A percentile compares a stretch with the other conserved stretches of the same genome.
These are phyloP conservation scores for Tranzscheliella williamsii DNA, from an alignment of 1,284 basidiomycete species.

Conservation along the genomic window DNA sequence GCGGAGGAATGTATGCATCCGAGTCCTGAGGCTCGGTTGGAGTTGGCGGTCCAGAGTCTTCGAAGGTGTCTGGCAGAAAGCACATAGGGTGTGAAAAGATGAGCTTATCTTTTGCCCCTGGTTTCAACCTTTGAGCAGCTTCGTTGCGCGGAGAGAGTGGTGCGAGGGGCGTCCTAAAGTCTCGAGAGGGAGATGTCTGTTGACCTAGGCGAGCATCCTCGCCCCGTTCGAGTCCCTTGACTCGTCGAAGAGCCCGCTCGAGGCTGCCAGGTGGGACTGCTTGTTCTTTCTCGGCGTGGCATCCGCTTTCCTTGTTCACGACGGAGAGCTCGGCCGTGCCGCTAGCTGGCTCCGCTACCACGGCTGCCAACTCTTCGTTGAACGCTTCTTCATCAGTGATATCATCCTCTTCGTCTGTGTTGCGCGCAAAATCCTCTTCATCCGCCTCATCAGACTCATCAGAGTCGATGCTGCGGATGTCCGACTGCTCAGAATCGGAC, in stretches of 20 bases:
- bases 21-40: conserved; percentile 19
- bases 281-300: too few species aligned
- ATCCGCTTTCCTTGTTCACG: too few species aligned
- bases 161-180: not conserved
- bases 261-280: too few species aligned
- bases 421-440: conserved; percentile 3
- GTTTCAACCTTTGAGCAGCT: conserved; percentile 4
- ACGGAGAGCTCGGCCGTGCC: too few species aligned
- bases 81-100: conserved; percentile 36
- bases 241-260: too few species aligned
- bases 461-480: conserved; percentile 1
- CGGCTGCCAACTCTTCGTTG: too few species aligned
- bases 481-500: not conserved
- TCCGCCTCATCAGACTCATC: conserved; percentile 4
- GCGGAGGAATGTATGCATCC: conserved; percentile 15
- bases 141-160: conserved; percentile 5
- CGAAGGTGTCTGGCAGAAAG: conserved; percentile 38
- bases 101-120: not conserved
- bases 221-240: too few species aligned
- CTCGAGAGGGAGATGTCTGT: too few species aligned
- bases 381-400: not conserved
- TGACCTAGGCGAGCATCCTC: too few species aligned
- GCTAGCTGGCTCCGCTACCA: too few species aligned
- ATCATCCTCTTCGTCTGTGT: conserved; percentile 4
- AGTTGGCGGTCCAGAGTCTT: conserved; percentile 32